Evolutionary conservation across 352 stramenopile genomes (phyloP).

Genomic region (Pythium apleroticum): DNA sequence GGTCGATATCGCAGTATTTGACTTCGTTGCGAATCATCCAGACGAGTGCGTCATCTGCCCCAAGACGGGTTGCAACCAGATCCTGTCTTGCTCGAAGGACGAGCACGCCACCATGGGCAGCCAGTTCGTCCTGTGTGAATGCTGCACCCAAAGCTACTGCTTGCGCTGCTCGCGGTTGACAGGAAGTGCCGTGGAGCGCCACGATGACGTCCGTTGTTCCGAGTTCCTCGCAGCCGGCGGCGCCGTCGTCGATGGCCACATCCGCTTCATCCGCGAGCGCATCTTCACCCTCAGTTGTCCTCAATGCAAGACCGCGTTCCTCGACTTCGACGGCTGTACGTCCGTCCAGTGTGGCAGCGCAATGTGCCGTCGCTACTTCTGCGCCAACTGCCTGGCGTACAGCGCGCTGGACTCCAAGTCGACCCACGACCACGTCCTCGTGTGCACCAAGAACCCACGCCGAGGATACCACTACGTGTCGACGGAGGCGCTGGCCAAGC

Average conservation of each 20-base stretch:
- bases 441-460: slow-evolving; percentile 17
- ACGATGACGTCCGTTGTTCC: slow-evolving; percentile 14
- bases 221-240: slow-evolving; percentile 4
- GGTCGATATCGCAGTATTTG: slow-evolving; percentile 19
- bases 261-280: slow-evolving; percentile 19
- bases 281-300: slow-evolving; percentile 28
- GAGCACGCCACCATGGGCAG: background rate
- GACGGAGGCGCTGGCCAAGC: background rate
- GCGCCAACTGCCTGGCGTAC: slow-evolving; percentile 21
- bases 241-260: background rate
- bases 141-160: slow-evolving; percentile 21
- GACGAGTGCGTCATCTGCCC: slow-evolving; percentile 12
- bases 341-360: slow-evolving; percentile 25
- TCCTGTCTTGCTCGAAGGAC: background rate
- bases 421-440: slow-evolving; percentile 19
- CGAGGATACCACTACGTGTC: slow-evolving; percentile 9
- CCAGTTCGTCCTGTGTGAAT: slow-evolving; percentile 14
- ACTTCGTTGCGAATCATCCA: slow-evolving; percentile 18
- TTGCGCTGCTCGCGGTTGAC: slow-evolving; percentile 10
- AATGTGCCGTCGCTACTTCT: slow-evolving; percentile 20
- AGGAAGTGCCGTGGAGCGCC: background rate
- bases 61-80: slow-evolving; percentile 24
- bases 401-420: slow-evolving; percentile 2
- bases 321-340: slow-evolving; percentile 29
- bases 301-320: slow-evolving; percentile 20